Percentiles rank a stretch among this genome's conserved stretches.
Conservation (phyloP, 331 rosid species). For the Cydonia oblonga region DNA sequence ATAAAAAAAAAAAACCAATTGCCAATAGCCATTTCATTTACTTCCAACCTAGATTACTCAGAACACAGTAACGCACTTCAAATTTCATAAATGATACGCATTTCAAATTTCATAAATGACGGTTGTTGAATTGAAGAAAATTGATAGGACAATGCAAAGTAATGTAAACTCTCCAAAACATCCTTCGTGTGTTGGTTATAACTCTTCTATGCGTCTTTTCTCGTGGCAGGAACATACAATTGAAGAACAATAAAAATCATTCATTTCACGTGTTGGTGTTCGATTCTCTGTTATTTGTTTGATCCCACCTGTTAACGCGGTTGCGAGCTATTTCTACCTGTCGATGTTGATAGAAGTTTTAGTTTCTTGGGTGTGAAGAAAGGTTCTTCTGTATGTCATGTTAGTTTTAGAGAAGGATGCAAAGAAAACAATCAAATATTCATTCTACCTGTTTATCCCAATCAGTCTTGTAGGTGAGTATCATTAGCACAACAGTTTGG, state of each 20-base stretch:
- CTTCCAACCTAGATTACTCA: too few relatives aligned
- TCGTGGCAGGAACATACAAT: neutral
- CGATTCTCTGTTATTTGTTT: neutral
- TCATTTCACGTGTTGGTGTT: neutral
- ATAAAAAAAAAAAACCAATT: too few relatives aligned
- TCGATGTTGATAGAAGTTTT: neutral
- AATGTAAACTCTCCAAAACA: neutral
- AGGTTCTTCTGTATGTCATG: neutral
- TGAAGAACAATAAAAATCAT: neutral
- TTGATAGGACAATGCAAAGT: neutral
- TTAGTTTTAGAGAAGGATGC: neutral
- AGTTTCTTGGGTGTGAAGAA: neutral
- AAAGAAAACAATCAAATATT: neutral
- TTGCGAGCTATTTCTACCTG: slow-evolving; percentile 11
- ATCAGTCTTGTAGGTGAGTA: slow-evolving; percentile 38
- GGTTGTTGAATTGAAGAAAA: too few relatives aligned
- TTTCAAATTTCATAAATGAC: too few relatives aligned
- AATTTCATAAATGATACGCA: neutral
- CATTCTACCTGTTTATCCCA: slow-evolving; percentile 44
- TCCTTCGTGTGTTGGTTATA: neutral
- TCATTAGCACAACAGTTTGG: slow-evolving; percentile 32
- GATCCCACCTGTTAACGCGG: slow-evolving; percentile 7
- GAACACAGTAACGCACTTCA: neutral
- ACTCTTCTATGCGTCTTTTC: neutral
- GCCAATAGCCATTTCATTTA: neutral